Conservation (phyloP, 2,329 filamentous ascomycete species). For the Monilinia aucupariae region DNA sequence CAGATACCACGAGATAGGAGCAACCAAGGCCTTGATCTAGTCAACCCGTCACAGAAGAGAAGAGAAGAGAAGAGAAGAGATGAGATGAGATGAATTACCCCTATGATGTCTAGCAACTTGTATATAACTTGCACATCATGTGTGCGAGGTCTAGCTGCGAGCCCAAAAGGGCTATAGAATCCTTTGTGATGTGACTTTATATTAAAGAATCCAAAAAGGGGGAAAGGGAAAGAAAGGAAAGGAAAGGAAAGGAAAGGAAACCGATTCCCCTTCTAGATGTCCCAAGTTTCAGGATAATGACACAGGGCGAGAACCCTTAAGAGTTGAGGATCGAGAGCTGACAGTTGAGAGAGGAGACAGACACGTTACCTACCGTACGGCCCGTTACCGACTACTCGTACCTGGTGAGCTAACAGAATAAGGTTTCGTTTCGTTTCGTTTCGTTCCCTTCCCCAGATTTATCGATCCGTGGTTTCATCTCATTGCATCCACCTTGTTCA, state of each 20-base stretch:
- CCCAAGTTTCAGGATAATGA: neutral
- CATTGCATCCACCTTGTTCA: too few relatives aligned
- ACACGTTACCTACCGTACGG: too few relatives aligned
- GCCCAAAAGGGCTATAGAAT: neutral
- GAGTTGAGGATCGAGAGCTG: too few relatives aligned
- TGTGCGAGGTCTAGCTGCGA: neutral
- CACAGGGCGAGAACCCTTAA: neutral
- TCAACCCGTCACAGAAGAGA: neutral
- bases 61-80: too few relatives aligned
- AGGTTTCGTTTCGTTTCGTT: too few relatives aligned
- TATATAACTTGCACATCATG: neutral
- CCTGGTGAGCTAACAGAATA: neutral
- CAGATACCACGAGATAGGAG: neutral
- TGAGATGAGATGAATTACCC: neutral
- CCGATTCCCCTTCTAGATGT: neutral
- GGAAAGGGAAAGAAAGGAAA: too few relatives aligned
- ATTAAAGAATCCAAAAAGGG: neutral
- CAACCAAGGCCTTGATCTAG: neutral
- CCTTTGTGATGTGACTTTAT: neutral
- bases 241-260: neutral
- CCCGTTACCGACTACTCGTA: too few relatives aligned
- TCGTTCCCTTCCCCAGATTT: conserved; percentile 14
- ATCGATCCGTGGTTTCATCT: too few relatives aligned
- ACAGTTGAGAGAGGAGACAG: too few relatives aligned
- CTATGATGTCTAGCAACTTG: neutral